Base-by-base conservation (phyloP, 192 early-diverging fungal genomes). In the Coemansia sp. region DNA sequence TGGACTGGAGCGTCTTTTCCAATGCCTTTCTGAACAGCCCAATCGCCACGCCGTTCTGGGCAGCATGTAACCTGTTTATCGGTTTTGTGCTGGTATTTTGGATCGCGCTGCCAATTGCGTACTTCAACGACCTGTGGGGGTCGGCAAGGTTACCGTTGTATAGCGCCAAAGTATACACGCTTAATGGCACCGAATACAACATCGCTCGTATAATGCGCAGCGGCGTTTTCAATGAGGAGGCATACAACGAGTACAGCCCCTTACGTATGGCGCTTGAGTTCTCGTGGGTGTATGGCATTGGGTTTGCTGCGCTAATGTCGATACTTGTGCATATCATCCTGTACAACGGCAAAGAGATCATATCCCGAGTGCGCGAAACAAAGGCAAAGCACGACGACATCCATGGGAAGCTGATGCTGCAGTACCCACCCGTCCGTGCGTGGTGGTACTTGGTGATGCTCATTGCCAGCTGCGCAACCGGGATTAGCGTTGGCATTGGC, bases 31-130 rank as follows among this genome's bases (percentile, higher is more conserved):
- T 83, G 7, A 63, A 53, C 31, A 87, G 85, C 76, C 88, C 91
- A 28, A 76, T 94, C 10, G 87, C 89, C 37, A 89, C 90, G 45
- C 93, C 93, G 46, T 94, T 86, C 70, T 90, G 87, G 83, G 87
- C 87, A 2, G 83, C 87, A 28, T 86, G 86, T 61, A 92, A 92
- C 67, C 79, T 90, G 66, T 86, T 92, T 45, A 70, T 86, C 7
- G 88, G 89, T 0, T 88, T 89, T 59, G 77, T 89, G 30, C 81
- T 90, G 35, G 88, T 90, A 48, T 86, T 91, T 62, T 94, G 90
- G 88, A 64, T 92, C 62, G 67, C 90, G 18, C 80, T 88, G n/a
- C 93, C 92, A 6, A 82, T 87, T 51, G 82, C 85, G 12, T 92
- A 92, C 58, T 92, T 87, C 69, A 82, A 83, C 42, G 82, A 92